Evolutionary conservation across 768 basidiomycete species (phyloP), one percentile per base, ranked within the genome.

Genomic region (Rubroboletus satanas): DNA sequence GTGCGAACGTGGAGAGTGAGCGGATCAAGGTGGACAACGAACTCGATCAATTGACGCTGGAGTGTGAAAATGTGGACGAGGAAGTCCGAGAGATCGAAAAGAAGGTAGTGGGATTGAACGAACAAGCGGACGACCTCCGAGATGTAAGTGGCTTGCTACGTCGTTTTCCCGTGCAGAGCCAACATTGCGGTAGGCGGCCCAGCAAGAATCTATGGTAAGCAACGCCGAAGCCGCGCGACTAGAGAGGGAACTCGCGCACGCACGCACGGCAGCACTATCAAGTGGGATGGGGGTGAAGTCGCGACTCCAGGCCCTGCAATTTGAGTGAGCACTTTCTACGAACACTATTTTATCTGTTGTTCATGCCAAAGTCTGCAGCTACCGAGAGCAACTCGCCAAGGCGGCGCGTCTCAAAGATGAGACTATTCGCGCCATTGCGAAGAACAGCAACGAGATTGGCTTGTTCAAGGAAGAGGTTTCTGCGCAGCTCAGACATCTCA

Each of bases 211-310:
- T 3, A 69, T 79, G 51, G 78, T 84, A 4, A 84, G 85, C 55
- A 85, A 78, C 61, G 78, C 75, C 10, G 85, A 92, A 70, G 84
- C 84, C 8, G 73, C 76, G 35, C 79, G 83, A 39, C 71, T 93
- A 38, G 87, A 91, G 60, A 80, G 79, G 49, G 88, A 90, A 56
- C 70, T 92, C 9, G 84, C 84, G 3, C 82, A 86, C 49, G 90
- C 90, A 14, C 78, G 84, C 61, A 87, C 83, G 21, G 85, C 86
- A 3, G 89, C 89, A 14, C 77, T 88, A 50, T 83, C 88, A 3
- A 88, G 84, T 61, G 91, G 90, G n/a, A 83, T 90, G 67, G 88
- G 87, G 14, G 87, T 90, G 45, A 89, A 91, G 66, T 84, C 87
- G 18, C 79, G 87, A 52, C 72, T 93, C 10, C 88, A 91, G 61